These are phyloP conservation scores for Verbascum thapsus DNA, from an alignment of 257 asterid species.

Conservation along the genomic window DNA sequence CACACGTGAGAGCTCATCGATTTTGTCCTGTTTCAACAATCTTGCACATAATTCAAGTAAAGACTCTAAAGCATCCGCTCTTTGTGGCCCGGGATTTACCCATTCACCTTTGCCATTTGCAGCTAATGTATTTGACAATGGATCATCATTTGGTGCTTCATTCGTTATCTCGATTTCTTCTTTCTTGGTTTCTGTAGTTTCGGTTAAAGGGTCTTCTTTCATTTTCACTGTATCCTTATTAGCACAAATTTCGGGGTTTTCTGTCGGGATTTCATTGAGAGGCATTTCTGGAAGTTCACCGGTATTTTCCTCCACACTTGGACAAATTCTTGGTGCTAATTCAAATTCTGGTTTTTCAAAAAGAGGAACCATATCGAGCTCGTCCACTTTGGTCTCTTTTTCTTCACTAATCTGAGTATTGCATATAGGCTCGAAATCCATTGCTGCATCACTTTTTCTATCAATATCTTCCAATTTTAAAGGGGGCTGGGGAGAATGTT, in stretches of 20 bases:
- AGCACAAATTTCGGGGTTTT: not conserved
- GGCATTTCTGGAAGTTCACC: constrained; percentile 23
- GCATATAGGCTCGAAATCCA: constrained; percentile 10
- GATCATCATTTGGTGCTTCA: constrained; percentile 26
- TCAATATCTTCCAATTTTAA: constrained; percentile 32
- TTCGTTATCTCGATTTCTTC: constrained; percentile 28
- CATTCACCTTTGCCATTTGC: constrained; percentile 3
- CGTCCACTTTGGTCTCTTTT: constrained; percentile 4
- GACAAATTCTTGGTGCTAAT: constrained; percentile 26
- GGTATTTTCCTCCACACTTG: constrained; percentile 30
- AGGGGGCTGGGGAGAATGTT: constrained; percentile 25
- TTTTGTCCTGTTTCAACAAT: constrained; percentile 81
- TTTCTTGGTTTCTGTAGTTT: constrained; percentile 28
- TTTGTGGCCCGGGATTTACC: constrained; percentile 42
- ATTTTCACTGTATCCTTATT: constrained; percentile 30
- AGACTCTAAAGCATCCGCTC: constrained; percentile 93
- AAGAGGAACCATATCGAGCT: constrained; percentile 15
- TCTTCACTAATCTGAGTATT: too few relatives aligned
- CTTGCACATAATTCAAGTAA: constrained; percentile 86
- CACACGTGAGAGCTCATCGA: constrained; percentile 86
- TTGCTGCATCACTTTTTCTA: constrained; percentile 31
- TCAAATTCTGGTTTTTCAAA: too few relatives aligned
- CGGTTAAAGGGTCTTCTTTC: constrained; percentile 17
- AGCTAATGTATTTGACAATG: not conserved
- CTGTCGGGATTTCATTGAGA: constrained; percentile 10